Conservation (phyloP, 2,329 filamentous ascomycete genomes). For the Colletotrichum liriopes region DNA sequence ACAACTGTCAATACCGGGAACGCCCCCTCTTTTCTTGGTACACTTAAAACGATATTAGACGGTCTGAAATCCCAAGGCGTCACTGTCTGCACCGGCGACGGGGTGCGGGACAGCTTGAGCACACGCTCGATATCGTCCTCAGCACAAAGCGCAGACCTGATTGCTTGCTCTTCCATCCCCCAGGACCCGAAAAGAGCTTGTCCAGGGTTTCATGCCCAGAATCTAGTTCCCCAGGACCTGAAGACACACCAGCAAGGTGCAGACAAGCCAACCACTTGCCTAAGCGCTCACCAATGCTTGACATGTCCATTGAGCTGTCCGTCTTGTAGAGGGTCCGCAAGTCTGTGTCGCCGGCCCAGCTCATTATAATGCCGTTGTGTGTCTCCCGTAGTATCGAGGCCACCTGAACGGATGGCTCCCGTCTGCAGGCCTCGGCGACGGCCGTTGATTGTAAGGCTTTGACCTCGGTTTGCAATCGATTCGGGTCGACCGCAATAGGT, state of each 20-base stretch:
- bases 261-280: slow-evolving; percentile 12
- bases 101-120: not conserved
- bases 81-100: not conserved
- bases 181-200: not conserved
- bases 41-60: not conserved
- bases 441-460: not conserved
- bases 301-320: not conserved
- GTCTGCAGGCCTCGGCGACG: not conserved
- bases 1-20: not conserved
- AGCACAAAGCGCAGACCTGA: not conserved
- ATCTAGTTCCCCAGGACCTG: not conserved
- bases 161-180: not conserved
- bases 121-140: not conserved
- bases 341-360: not conserved
- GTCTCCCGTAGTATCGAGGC: not conserved
- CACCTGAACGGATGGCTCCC: slow-evolving; percentile 1
- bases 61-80: slow-evolving; percentile 17
- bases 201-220: not conserved
- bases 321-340: not conserved
- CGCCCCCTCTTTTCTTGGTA: not conserved
- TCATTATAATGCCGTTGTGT: slow-evolving; percentile 9
- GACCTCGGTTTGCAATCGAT: not conserved
- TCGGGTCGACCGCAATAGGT: not conserved
- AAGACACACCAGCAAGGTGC: not conserved
- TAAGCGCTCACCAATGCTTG: not conserved